A percentile compares a stretch with the other conserved stretches of the same genome.
Conservation (phyloP, 1,284 basidiomycete genomes). For the Malassezia yamatoensis region DNA sequence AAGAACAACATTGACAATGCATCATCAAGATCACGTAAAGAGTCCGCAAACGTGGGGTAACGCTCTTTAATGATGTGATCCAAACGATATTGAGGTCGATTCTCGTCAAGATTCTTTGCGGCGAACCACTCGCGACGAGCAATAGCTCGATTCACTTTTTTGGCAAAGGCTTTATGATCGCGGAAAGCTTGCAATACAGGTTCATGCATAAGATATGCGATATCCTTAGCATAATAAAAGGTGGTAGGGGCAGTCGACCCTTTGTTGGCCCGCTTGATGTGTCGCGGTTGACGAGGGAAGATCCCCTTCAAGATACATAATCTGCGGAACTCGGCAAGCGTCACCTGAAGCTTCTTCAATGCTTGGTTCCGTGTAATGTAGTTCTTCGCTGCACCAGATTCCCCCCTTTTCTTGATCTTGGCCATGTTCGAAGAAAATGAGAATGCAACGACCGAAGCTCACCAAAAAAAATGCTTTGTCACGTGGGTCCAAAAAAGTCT, state of each 20-base stretch:
- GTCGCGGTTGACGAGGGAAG: constrained; percentile 88
- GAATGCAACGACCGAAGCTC: too few species aligned
- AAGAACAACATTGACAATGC: constrained; percentile 89
- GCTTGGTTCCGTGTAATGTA: constrained; percentile 65
- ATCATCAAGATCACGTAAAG: constrained; percentile 91
- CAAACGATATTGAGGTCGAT: constrained; percentile 57
- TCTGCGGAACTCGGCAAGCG: constrained; percentile 89
- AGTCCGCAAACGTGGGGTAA: constrained; percentile 94
- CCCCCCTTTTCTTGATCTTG: constrained; percentile 76
- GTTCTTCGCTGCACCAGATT: constrained; percentile 59
- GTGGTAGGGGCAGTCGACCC: constrained; percentile 91
- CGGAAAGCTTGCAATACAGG: constrained; percentile 87
- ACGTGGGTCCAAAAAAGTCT: constrained; percentile 7
- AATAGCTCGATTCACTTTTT: constrained; percentile 85
- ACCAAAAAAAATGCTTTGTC: background rate
- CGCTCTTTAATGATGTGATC: constrained; percentile 98
- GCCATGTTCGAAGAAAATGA: constrained; percentile 57
- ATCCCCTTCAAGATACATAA: constrained; percentile 98
- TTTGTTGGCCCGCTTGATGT: constrained; percentile 90
- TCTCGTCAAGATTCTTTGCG: constrained; percentile 86
- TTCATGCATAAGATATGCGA: constrained; percentile 93
- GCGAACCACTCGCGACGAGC: constrained; percentile 88
- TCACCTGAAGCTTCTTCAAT: constrained; percentile 68
- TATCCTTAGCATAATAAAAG: constrained; percentile 98
- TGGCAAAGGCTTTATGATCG: constrained; percentile 97